Evolutionary conservation across 148 eudicot genomes (phyloP).

Genomic region (Silene latifolia): DNA sequence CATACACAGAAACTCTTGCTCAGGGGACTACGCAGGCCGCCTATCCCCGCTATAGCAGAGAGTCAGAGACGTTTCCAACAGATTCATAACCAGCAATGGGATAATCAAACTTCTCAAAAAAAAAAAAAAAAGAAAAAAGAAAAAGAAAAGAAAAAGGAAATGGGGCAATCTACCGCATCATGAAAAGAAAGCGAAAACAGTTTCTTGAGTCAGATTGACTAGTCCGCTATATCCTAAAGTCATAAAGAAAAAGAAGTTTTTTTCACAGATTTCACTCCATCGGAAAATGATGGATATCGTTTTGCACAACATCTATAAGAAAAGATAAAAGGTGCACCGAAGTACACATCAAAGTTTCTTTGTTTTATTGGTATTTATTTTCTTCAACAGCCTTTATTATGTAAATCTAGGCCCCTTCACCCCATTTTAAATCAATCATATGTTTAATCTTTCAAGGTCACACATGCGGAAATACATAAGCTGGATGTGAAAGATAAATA

Average conservation of each 20-base stretch:
- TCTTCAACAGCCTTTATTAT: neutral
- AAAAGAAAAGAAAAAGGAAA: no score
- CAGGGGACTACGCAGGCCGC: neutral
- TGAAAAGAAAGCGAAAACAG: neutral
- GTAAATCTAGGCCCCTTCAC: neutral
- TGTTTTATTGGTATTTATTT: neutral
- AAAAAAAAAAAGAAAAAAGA: no score
- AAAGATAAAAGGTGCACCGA: neutral
- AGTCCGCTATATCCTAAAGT: neutral
- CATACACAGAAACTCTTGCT: no score
- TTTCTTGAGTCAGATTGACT: neutral
- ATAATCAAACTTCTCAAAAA: neutral
- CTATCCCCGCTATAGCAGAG: neutral
- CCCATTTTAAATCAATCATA: neutral
- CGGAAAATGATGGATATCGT: neutral
- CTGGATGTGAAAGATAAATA: neutral
- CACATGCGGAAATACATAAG: neutral
- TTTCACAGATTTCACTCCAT: neutral
- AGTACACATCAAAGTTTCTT: neutral
- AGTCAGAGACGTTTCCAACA: neutral
- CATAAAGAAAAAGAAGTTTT: neutral
- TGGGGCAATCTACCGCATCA: neutral
- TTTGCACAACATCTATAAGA: neutral
- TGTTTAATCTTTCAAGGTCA: neutral
- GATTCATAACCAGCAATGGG: neutral